phyloP scores from a whole-genome alignment of 352 stramenopile species.

The Globisporangium mamillatum region DNA sequence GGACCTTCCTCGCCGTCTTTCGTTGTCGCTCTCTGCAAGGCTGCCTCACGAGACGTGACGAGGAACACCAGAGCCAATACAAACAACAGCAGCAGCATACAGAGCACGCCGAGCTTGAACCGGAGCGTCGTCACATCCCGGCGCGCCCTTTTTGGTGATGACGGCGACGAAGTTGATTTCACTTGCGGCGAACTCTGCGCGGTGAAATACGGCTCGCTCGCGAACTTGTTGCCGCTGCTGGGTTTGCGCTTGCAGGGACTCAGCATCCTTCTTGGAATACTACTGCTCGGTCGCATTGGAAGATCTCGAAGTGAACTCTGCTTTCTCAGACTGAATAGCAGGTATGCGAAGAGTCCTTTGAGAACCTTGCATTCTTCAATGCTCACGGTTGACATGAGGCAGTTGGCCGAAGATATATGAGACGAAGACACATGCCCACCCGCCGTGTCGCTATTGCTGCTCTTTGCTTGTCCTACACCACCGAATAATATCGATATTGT shows the following conservation, averaged over 20 bases:
- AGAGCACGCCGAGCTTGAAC: neutral
- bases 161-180: neutral
- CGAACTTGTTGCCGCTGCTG: neutral
- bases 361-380: neutral
- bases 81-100: neutral
- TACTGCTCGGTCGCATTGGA: neutral
- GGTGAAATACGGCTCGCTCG: neutral
- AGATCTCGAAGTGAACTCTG: neutral
- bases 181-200: neutral
- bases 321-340: neutral
- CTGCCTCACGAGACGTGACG: neutral
- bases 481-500: too few relatives aligned
- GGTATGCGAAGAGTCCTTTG: neutral
- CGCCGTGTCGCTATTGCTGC: too few relatives aligned
- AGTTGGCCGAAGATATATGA: neutral
- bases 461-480: too few relatives aligned
- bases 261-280: neutral
- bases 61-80: neutral
- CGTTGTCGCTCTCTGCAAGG: neutral
- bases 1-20: neutral
- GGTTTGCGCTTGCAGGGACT: neutral
- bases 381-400: neutral
- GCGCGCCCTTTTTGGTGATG: neutral
- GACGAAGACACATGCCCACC: neutral
- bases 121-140: neutral